Percentiles rank a stretch among this genome's conserved stretches.
Conservation (phyloP, 306 rosid genomes). For the Pachyrhizus erosus region DNA sequence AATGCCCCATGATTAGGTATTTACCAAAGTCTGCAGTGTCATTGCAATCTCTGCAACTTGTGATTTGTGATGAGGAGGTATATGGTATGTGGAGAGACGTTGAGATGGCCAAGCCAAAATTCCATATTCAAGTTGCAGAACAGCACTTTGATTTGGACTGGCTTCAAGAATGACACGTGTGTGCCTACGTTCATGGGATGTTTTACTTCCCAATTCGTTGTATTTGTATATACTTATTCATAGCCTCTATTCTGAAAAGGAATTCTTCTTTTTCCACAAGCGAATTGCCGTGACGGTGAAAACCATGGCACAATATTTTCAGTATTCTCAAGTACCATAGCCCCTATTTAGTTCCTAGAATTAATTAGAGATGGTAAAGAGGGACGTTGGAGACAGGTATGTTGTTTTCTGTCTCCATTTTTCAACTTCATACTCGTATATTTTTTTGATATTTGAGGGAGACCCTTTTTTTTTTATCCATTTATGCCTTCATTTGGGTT, state of each 20-base stretch:
- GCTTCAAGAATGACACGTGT: constrained; percentile 62
- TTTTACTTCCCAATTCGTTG: constrained; percentile 30
- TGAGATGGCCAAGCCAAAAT: constrained; percentile 54
- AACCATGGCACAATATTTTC: constrained; percentile 21
- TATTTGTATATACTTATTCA: constrained; percentile 49
- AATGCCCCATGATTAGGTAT: constrained; percentile 61
- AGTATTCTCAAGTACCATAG: too few relatives aligned
- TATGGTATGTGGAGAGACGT: constrained; percentile 68
- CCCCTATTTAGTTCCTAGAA: background rate
- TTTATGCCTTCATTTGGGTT: too few relatives aligned
- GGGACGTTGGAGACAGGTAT: too few relatives aligned
- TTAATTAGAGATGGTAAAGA: too few relatives aligned
- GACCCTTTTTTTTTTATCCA: too few relatives aligned
- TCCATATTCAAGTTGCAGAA: constrained; percentile 71
- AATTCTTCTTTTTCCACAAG: constrained; percentile 8
- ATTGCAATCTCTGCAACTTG: constrained; percentile 58
- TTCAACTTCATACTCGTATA: too few relatives aligned
- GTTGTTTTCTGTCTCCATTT: too few relatives aligned
- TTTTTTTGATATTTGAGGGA: too few relatives aligned
- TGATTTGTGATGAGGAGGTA: constrained; percentile 85
- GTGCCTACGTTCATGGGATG: constrained; percentile 19
- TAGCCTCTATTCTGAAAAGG: constrained; percentile 28
- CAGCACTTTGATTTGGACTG: constrained; percentile 70
- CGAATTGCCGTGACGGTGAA: background rate
- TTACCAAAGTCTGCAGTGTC: constrained; percentile 67